phyloP scores from a whole-genome alignment of 805 yeast genomes.

The Myxozyma sirexii region DNA sequence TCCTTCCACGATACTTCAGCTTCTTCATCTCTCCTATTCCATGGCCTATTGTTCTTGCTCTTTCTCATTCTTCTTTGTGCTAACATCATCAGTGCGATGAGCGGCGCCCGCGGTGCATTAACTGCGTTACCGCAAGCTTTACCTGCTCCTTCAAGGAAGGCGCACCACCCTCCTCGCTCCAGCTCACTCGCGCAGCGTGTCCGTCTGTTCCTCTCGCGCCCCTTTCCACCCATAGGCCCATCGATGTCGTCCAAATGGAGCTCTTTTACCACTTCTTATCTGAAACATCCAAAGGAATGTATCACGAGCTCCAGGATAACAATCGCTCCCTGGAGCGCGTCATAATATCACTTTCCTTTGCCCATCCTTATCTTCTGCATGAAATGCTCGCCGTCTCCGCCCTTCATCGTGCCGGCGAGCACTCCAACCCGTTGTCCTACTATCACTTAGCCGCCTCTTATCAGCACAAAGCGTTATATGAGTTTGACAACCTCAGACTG shows the following conservation, averaged over 20 bases:
- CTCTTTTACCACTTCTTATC: background rate
- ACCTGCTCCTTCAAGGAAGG: background rate
- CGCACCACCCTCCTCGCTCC: background rate
- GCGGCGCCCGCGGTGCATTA: background rate
- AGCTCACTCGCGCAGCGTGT: background rate
- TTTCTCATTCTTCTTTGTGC: background rate
- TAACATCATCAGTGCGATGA: background rate
- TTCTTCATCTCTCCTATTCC: background rate
- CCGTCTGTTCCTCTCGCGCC: background rate
- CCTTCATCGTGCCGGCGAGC: background rate
- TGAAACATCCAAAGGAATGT: background rate
- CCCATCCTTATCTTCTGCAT: background rate
- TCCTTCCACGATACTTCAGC: background rate
- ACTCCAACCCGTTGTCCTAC: background rate
- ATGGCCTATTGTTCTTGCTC: background rate
- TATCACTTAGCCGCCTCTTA: background rate
- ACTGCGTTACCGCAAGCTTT: constrained; percentile 1
- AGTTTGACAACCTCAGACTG: background rate
- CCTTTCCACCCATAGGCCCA: background rate
- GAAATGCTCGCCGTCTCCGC: background rate
- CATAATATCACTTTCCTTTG: background rate
- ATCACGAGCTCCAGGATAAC: background rate
- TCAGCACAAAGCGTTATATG: background rate
- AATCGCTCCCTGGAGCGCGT: background rate
- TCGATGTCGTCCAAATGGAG: background rate